These are phyloP conservation scores for Botrytis sinoallii DNA, from an alignment of 2,329 filamentous ascomycete species.

Conservation along the genomic window DNA sequence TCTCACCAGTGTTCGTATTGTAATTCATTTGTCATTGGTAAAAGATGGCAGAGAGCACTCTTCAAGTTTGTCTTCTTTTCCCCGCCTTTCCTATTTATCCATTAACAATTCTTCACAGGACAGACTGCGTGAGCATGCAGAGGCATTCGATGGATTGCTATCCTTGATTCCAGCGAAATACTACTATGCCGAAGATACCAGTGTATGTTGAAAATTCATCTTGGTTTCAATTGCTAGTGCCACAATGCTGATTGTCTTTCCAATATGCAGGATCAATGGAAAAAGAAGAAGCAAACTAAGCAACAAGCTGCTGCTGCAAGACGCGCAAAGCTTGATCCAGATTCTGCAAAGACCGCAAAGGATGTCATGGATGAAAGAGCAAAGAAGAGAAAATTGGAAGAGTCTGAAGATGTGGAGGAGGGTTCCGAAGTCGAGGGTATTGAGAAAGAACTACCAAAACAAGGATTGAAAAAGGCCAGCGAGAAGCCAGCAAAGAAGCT, in stretches of 20 bases:
- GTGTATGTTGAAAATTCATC: constrained; percentile 48
- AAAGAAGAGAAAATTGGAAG: constrained; percentile 77
- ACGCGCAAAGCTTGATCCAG: constrained; percentile 85
- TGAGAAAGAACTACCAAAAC: constrained; percentile 58
- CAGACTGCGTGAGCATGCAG: constrained; percentile 48
- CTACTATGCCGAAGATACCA: constrained; percentile 68
- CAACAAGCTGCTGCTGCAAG: constrained; percentile 79
- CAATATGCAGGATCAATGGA: constrained; percentile 76
- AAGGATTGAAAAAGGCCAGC: constrained; percentile 55
- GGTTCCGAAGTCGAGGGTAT: constrained; percentile 44
- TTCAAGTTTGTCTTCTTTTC: constrained; percentile 33
- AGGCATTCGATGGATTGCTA: constrained; percentile 52
- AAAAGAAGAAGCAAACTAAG: constrained; percentile 92
- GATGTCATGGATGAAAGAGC: constrained; percentile 84
- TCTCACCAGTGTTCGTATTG: background rate
- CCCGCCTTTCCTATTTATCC: constrained; percentile 25
- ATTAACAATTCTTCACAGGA: constrained; percentile 40
- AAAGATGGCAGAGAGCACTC: constrained; percentile 37
- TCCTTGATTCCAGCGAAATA: constrained; percentile 69
- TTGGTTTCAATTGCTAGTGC: background rate
- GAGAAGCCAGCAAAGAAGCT: constrained; percentile 51
- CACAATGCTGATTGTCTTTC: constrained; percentile 23
- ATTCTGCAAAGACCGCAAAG: constrained; percentile 85
- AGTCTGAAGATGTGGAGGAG: constrained; percentile 49
- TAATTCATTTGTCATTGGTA: constrained; percentile 8